Percentiles rank a stretch among this genome's conserved stretches.
Conservation (phyloP, 345 rosid genomes). For the Gossypium australe region DNA sequence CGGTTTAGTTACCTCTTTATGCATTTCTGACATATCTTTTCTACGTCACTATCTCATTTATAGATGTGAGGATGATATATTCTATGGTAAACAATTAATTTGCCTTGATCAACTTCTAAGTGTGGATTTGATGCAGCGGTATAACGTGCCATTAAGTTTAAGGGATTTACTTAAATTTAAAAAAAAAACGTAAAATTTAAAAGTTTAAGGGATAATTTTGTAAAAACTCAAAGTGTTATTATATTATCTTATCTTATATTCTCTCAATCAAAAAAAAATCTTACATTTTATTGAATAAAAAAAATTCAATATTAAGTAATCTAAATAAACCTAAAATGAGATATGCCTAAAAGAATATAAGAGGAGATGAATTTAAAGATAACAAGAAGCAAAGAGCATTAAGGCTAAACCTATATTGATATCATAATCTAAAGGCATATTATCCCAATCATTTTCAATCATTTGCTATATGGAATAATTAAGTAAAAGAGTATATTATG, state of each 20-base stretch:
- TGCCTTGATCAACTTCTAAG: neutral
- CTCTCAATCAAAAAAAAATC: no score
- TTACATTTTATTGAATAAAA: no score
- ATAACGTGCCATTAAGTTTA: no score
- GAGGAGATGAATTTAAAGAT: neutral
- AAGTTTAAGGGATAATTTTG: no score
- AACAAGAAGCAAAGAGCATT: no score
- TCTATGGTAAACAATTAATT: neutral
- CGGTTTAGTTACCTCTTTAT: slow-evolving; percentile 6
- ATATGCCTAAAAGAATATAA: neutral
- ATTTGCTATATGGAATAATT: slow-evolving; percentile 1
- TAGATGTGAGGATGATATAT: slow-evolving; percentile 5
- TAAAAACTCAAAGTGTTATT: no score
- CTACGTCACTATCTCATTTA: neutral
- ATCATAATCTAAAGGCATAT: neutral
- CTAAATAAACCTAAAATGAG: no score
- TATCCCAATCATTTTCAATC: slow-evolving; percentile 6
- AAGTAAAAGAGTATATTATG: neutral
- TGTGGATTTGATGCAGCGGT: no score
- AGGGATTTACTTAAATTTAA: no score
- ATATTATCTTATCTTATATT: no score
- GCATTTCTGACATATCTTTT: neutral
- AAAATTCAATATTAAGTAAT: no score
- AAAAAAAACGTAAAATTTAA: no score
- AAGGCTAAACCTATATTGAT: neutral